A percentile compares a stretch with the other conserved stretches of the same genome.
phyloP scores from a whole-genome alignment of 805 yeast genomes.

The Grigorovia jiainica region DNA sequence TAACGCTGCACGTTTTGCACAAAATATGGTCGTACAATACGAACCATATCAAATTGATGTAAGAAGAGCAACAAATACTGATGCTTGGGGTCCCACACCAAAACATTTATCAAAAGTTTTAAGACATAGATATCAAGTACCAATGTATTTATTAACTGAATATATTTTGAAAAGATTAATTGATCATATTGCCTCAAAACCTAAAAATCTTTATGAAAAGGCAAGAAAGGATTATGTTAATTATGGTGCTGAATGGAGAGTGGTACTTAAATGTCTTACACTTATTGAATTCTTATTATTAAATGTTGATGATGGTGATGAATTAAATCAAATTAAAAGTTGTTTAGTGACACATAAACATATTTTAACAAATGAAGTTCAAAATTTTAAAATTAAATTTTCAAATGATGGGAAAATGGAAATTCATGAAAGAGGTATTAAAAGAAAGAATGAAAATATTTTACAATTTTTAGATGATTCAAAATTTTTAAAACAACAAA shows the following conservation, averaged over 20 bases:
- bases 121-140: constrained; percentile 24
- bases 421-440: constrained; percentile 30
- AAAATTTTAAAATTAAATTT: constrained; percentile 23
- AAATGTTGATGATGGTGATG: constrained; percentile 27
- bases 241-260: constrained; percentile 34
- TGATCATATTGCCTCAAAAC: constrained; percentile 29
- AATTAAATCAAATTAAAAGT: constrained; percentile 23
- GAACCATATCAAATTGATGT: constrained; percentile 32
- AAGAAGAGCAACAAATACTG: constrained; percentile 41
- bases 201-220: constrained; percentile 30
- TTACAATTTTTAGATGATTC: constrained; percentile 24
- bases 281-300: constrained; percentile 28
- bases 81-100: constrained; percentile 44
- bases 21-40: constrained; percentile 31
- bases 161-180: constrained; percentile 29
- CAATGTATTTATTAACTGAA: constrained; percentile 26
- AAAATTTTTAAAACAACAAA: constrained; percentile 22
- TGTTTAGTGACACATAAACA: constrained; percentile 27
- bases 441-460: constrained; percentile 27
- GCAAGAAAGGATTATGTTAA: constrained; percentile 33
- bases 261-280: constrained; percentile 30
- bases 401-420: constrained; percentile 32
- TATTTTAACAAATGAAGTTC: constrained; percentile 24
- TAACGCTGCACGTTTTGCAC: constrained; percentile 33
- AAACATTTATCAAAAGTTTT: constrained; percentile 32